Evolutionary conservation across 1,284 basidiomycete species (phyloP), one percentile per base, ranked within the genome.

Genomic region (Wolfiporia cocos): DNA sequence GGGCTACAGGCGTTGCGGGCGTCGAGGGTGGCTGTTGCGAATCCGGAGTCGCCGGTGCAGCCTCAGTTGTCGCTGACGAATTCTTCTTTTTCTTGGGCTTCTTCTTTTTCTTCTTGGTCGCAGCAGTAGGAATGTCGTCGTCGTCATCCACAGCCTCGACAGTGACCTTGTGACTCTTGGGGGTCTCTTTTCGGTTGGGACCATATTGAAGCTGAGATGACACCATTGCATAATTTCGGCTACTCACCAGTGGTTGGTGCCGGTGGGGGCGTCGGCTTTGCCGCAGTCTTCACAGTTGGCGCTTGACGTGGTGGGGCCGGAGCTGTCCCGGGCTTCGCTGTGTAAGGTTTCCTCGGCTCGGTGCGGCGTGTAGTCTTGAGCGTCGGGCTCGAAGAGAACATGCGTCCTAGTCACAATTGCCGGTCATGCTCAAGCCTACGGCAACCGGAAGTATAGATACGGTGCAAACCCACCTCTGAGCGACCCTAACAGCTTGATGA

Each of bases 61-160:
- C 37, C 29, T 58, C 53, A 22, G 49, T 43, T 10, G 65, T 53
- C 7, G 64, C 47, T 7, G 64, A 42, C 12, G 55, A 49, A 54
- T 75, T 77, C 61, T 81, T 85, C 64, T 81, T 85, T 59, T 85
- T 86, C 69, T 80, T 83, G 5, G 71, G 62, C 54, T 81, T 85
- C 59, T 78, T 80, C 58, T 78, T 70, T 51, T 72, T 82, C 65
- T 86, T 86, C 64, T 83, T 81, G 47, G 76, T 76, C 20, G 63
- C 54, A 4, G 59, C 46, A 3, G 57, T 33, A 0, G 56, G 43
- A 9, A 60, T 62, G 10, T 69, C 72, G 18, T 78, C 81, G 56
- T 84, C 61, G 39, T 63, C 61, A 26, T 82, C 79, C 0, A 75
- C 77, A 29, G 86, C 82, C 51, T 85, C 83, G 7, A 82, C 68